Percentiles rank a stretch among this genome's conserved stretches.
These are phyloP conservation scores for Apostasia shenzhenica DNA, from an alignment of 106 monocot species.

Conservation along the genomic window DNA sequence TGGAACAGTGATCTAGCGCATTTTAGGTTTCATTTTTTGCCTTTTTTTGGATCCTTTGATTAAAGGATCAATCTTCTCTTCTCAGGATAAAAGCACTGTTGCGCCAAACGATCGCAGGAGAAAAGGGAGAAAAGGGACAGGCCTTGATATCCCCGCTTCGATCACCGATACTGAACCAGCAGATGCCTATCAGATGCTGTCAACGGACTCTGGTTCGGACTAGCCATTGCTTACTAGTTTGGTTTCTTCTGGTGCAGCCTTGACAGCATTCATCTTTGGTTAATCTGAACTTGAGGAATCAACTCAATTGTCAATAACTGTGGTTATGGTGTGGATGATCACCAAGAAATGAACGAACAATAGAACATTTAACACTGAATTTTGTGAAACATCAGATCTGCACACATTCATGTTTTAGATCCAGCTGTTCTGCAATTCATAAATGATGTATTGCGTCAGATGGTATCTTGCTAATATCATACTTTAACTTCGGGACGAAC, in stretches of 20 bases:
- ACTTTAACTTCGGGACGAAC: too few relatives aligned
- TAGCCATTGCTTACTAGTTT: constrained; percentile 14
- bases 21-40: not conserved
- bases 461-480: too few relatives aligned
- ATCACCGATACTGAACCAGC: constrained; percentile 52
- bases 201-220: constrained; percentile 61
- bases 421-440: too few relatives aligned
- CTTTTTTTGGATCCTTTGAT: not conserved
- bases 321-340: too few relatives aligned
- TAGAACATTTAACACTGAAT: too few relatives aligned
- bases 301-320: not conserved
- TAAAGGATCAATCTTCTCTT: not conserved
- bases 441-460: too few relatives aligned
- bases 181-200: constrained; percentile 47
- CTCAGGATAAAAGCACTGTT: constrained; percentile 14
- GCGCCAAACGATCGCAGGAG: constrained; percentile 1
- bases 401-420: too few relatives aligned
- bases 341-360: too few relatives aligned
- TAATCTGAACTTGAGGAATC: not conserved
- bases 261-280: not conserved
- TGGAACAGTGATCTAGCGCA: not conserved
- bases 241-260: not conserved
- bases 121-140: constrained; percentile 2
- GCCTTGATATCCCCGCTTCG: constrained; percentile 31
- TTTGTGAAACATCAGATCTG: too few relatives aligned